Conservation (phyloP, 169 alveolate species). For the Pseudocohnilembus persalinus region DNA sequence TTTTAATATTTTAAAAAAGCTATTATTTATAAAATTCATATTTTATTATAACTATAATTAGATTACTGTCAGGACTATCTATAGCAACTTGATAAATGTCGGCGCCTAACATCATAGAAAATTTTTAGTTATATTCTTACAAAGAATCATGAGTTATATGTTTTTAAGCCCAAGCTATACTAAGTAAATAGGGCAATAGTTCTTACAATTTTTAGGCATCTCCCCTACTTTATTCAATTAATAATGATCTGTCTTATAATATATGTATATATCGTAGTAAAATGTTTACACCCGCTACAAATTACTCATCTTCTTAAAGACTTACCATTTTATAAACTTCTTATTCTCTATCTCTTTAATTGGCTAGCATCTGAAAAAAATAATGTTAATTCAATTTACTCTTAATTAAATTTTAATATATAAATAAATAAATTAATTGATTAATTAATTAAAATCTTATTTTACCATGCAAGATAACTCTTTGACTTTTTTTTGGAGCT, state of each 20-base stretch:
- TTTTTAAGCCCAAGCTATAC: neutral
- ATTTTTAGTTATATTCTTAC: neutral
- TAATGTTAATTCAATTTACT: neutral
- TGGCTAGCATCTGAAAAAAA: neutral
- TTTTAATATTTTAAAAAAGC: too few relatives aligned
- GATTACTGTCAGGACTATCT: too few relatives aligned
- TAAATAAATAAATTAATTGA: too few relatives aligned
- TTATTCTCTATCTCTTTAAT: neutral
- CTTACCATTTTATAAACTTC: neutral
- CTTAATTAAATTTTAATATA: too few relatives aligned
- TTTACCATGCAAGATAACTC: neutral
- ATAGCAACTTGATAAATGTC: neutral
- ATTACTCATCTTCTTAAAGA: neutral
- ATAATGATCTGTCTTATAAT: neutral
- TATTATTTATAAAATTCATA: too few relatives aligned
- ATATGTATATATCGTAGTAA: neutral
- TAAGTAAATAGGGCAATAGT: neutral
- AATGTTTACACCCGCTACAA: neutral
- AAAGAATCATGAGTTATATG: neutral
- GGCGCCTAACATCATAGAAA: neutral
- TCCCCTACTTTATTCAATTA: neutral
- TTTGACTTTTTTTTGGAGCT: too few relatives aligned
- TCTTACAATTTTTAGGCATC: neutral
- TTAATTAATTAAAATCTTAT: too few relatives aligned
- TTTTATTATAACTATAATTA: too few relatives aligned